A percentile compares a stretch with the other conserved stretches of the same genome.
Conservation (phyloP, 2,329 filamentous ascomycete genomes). For the Dactylellina haptotyla region DNA sequence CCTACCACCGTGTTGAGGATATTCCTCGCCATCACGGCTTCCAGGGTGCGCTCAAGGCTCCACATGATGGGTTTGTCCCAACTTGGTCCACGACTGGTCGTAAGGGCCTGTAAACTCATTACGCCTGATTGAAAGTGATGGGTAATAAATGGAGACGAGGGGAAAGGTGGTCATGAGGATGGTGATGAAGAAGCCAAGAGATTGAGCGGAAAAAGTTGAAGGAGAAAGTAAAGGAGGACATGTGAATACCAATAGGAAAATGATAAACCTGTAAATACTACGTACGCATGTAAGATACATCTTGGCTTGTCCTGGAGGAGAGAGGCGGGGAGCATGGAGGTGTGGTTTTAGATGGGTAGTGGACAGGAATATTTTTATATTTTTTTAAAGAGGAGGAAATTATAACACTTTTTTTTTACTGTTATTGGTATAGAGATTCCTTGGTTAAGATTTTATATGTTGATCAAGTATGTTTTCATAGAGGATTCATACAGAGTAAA, state of each 20-base stretch:
- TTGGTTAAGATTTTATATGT: background rate
- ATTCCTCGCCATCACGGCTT: conserved; percentile 76
- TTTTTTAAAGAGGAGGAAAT: conserved; percentile 31
- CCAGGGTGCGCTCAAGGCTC: conserved; percentile 68
- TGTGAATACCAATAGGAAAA: conserved; percentile 8
- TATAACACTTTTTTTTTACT: background rate
- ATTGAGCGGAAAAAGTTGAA: background rate
- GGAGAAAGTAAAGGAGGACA: background rate
- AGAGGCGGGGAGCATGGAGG: conserved; percentile 4
- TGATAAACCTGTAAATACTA: conserved; percentile 32
- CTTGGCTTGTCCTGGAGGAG: conserved; percentile 12
- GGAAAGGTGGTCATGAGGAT: background rate
- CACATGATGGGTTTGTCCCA: conserved; percentile 23
- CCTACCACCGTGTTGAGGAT: conserved; percentile 81
- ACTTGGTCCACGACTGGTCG: conserved; percentile 43
- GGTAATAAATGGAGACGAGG: background rate
- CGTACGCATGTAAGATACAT: conserved; percentile 47
- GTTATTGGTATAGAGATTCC: conserved; percentile 1
- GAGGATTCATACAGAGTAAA: conserved; percentile 10
- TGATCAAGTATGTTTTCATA: background rate
- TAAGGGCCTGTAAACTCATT: conserved; percentile 13
- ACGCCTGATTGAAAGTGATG: background rate
- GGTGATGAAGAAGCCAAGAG: background rate
- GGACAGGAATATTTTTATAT: background rate
- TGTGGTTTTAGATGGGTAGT: conserved; percentile 20